phyloP scores from a whole-genome alignment of 2,329 filamentous ascomycete genomes.

The Cadophora luteo-olivacea region DNA sequence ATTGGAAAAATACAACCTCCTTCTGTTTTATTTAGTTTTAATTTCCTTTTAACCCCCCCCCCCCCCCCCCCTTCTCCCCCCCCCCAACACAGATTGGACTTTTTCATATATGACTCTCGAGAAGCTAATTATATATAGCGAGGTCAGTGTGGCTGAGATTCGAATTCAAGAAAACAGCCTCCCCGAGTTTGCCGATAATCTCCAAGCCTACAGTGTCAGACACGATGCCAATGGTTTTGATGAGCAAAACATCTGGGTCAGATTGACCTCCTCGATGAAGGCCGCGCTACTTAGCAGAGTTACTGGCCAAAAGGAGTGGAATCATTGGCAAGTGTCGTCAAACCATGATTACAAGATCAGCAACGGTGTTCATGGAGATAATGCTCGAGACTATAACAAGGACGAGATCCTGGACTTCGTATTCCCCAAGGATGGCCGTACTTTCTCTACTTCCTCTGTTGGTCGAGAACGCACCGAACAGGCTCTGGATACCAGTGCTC shows the following conservation, averaged over 20 bases:
- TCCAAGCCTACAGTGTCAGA: conserved; percentile 36
- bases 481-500: conserved; percentile 55
- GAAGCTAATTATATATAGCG: conserved; percentile 33
- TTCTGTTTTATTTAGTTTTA: too few relatives aligned
- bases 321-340: conserved; percentile 61
- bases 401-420: conserved; percentile 56
- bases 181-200: conserved; percentile 36
- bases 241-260: conserved; percentile 55
- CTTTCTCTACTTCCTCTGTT: conserved; percentile 49
- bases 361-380: conserved; percentile 14
- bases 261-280: conserved; percentile 57
- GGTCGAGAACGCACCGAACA: conserved; percentile 51
- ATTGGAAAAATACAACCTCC: too few relatives aligned
- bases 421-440: conserved; percentile 52
- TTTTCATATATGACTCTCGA: not conserved
- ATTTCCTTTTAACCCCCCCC: too few relatives aligned
- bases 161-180: conserved; percentile 51
- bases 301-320: conserved; percentile 48
- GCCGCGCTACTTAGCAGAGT: conserved; percentile 54
- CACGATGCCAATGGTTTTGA: conserved; percentile 21
- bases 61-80: too few relatives aligned
- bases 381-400: conserved; percentile 48
- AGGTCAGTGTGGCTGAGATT: conserved; percentile 52
- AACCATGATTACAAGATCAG: conserved; percentile 53
- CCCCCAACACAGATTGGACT: not conserved